Conservation (phyloP, 306 rosid genomes). For the Pyrus pyrifolia region DNA sequence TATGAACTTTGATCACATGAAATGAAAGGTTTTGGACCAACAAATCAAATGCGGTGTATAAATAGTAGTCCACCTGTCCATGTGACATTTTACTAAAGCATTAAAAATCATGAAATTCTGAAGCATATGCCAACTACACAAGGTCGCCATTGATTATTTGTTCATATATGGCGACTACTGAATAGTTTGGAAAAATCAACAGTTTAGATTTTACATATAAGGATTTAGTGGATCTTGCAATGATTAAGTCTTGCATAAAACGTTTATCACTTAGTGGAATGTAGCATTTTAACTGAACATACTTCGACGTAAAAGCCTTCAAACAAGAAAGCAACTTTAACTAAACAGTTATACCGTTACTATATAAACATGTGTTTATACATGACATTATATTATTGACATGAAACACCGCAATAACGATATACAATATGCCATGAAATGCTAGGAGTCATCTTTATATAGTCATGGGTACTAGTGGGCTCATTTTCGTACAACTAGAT, state of each 20-base stretch:
- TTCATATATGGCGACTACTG: neutral
- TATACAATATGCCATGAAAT: too few relatives aligned
- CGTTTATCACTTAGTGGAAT: too few relatives aligned
- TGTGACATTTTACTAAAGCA: neutral
- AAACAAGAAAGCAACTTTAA: neutral
- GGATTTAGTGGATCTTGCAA: neutral
- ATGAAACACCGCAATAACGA: accelerated
- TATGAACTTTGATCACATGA: neutral
- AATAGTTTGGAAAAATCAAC: neutral
- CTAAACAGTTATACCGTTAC: accelerated
- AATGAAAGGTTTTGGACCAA: neutral
- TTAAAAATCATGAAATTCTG: neutral
- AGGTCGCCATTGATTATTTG: neutral
- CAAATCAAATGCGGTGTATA: neutral
- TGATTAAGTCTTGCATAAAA: too few relatives aligned
- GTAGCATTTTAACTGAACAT: too few relatives aligned
- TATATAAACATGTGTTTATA: too few relatives aligned
- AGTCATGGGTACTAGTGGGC: too few relatives aligned
- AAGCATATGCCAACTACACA: neutral
- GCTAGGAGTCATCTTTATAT: too few relatives aligned
- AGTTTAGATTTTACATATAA: neutral
- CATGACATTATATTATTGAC: too few relatives aligned
- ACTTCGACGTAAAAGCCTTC: neutral
- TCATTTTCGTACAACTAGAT: neutral
- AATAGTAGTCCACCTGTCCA: neutral